These are phyloP conservation scores for Candida manassasensis DNA, from an alignment of 805 yeast species.

Conservation along the genomic window DNA sequence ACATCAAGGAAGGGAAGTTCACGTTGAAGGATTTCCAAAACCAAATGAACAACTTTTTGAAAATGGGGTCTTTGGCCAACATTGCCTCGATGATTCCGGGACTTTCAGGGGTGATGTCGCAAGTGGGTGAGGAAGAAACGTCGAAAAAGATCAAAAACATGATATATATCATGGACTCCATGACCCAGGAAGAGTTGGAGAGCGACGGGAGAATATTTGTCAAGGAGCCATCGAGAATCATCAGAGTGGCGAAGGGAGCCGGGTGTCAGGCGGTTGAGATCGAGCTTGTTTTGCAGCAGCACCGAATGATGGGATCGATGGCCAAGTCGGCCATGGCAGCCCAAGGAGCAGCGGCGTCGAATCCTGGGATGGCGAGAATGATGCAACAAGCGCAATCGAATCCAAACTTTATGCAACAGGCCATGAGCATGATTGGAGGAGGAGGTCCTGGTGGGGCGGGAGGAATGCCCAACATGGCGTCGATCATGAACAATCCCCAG, in stretches of 20 bases:
- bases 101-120: constrained; percentile 75
- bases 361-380: constrained; percentile 46
- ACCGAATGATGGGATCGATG: constrained; percentile 90
- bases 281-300: constrained; percentile 87
- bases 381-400: constrained; percentile 52
- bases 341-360: constrained; percentile 17
- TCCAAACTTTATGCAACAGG: constrained; percentile 53
- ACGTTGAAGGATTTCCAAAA: constrained; percentile 88
- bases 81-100: constrained; percentile 96
- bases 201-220: constrained; percentile 80
- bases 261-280: constrained; percentile 92
- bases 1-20: constrained; percentile 91
- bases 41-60: constrained; percentile 91
- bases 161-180: constrained; percentile 91
- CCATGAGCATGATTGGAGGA: constrained; percentile 60
- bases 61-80: constrained; percentile 94
- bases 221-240: constrained; percentile 77
- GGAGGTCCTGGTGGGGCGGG: constrained; percentile 39
- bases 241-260: constrained; percentile 90
- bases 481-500: constrained; percentile 54
- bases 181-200: constrained; percentile 89
- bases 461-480: constrained; percentile 49
- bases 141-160: constrained; percentile 77
- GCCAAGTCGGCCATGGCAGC: constrained; percentile 63
- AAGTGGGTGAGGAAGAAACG: constrained; percentile 89